Evolutionary conservation across 176 grass and related monocot species (phyloP).

Genomic region (Bolboschoenus planiculmis): DNA sequence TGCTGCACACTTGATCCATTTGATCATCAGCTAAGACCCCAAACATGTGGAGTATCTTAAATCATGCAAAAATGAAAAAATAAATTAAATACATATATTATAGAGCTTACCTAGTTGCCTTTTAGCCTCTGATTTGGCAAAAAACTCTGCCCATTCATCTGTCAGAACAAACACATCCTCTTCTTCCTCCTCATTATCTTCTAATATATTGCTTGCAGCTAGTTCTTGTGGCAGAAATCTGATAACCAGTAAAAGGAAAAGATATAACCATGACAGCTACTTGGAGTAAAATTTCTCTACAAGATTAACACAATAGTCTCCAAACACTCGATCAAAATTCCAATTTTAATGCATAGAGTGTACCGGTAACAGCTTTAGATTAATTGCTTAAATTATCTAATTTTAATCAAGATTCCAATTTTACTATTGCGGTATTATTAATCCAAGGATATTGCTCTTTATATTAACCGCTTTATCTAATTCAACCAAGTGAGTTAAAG

Average conservation of each 20-base stretch:
- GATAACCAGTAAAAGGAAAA: not conserved
- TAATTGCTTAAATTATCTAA: no score
- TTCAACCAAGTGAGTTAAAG: not conserved
- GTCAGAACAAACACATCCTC: constrained; percentile 49
- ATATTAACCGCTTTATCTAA: not conserved
- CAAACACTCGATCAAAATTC: not conserved
- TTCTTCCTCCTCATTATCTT: constrained; percentile 5
- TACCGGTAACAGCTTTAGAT: not conserved
- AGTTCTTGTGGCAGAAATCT: not conserved
- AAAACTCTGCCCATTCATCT: constrained; percentile 59
- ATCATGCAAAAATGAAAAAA: not conserved
- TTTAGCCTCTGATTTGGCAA: constrained; percentile 65
- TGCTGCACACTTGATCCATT: not conserved
- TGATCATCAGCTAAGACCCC: not conserved
- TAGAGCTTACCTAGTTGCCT: constrained; percentile 35
- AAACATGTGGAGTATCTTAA: not conserved
- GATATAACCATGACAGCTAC: not conserved
- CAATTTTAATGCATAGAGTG: not conserved
- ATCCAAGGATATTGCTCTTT: not conserved
- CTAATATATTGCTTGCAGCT: not conserved
- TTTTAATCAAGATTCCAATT: no score
- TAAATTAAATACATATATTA: not conserved
- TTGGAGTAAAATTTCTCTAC: not conserved
- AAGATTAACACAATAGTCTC: not conserved
- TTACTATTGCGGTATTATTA: not conserved